These are phyloP conservation scores for Microthlaspi erraticum DNA, from an alignment of 345 rosid genomes.

Conservation along the genomic window DNA sequence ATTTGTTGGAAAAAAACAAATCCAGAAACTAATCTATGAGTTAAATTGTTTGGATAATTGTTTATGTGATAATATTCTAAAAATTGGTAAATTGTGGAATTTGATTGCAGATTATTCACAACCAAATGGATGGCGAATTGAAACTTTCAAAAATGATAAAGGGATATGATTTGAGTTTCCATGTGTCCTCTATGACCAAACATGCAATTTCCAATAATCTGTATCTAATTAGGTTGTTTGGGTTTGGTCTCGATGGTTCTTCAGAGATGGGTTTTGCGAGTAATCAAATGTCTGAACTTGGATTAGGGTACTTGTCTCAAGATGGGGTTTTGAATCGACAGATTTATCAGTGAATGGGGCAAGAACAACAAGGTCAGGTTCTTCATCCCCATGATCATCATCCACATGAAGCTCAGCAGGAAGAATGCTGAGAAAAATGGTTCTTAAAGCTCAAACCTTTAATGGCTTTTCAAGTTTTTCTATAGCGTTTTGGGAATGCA, in stretches of 20 bases:
- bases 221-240: slow-evolving; percentile 28
- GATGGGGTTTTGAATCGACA: slow-evolving; percentile 21
- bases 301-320: slow-evolving; percentile 7
- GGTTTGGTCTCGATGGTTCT: slow-evolving; percentile 23
- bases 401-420: slow-evolving; percentile 16
- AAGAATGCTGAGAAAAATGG: slow-evolving; percentile 19
- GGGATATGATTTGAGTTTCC: too few species aligned
- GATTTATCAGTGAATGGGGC: slow-evolving; percentile 12
- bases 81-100: too few species aligned
- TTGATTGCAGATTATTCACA: too few species aligned
- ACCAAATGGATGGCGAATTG: too few species aligned
- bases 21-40: too few species aligned
- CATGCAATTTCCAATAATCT: too few species aligned
- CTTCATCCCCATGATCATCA: background rate
- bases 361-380: slow-evolving; percentile 12
- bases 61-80: too few species aligned
- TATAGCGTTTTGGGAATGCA: slow-evolving; percentile 11
- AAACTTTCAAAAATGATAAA: too few species aligned
- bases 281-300: slow-evolving; percentile 15
- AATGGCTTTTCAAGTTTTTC: slow-evolving; percentile 1
- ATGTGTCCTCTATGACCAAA: too few species aligned
- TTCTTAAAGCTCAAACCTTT: slow-evolving; percentile 18
- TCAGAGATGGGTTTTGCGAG: slow-evolving; percentile 13
- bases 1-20: too few species aligned
- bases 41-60: too few species aligned